Conservation (phyloP, 2,329 filamentous ascomycete species). For the Penicillium carneum region DNA sequence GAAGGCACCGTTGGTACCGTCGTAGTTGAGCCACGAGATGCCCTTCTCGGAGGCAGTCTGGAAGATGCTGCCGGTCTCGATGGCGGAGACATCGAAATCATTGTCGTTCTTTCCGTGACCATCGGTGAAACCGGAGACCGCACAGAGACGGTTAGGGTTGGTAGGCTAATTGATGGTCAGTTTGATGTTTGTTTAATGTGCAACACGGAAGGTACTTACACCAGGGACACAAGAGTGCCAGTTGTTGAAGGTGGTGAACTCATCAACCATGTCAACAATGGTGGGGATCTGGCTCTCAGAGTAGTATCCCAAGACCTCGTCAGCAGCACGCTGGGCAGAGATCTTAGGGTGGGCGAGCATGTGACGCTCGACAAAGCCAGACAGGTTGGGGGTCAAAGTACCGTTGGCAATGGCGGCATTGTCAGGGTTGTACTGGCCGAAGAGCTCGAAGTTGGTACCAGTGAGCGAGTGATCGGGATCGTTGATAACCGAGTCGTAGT, state of each 20-base stretch:
- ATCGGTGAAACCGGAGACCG: slow-evolving; percentile 37
- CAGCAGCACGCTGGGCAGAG: slow-evolving; percentile 40
- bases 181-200: not conserved
- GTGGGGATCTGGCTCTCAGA: slow-evolving; percentile 51
- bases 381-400: slow-evolving; percentile 36
- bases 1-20: slow-evolving; percentile 42
- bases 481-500: slow-evolving; percentile 50
- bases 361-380: slow-evolving; percentile 52
- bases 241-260: slow-evolving; percentile 54
- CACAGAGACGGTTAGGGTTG: slow-evolving; percentile 52
- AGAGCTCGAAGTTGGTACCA: slow-evolving; percentile 54
- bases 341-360: slow-evolving; percentile 41
- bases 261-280: slow-evolving; percentile 48
- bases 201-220: slow-evolving; percentile 38
- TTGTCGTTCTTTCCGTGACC: slow-evolving; percentile 42
- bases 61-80: slow-evolving; percentile 50
- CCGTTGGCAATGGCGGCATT: slow-evolving; percentile 46
- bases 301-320: slow-evolving; percentile 55
- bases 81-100: slow-evolving; percentile 37
- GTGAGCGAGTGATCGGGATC: slow-evolving; percentile 52
- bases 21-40: slow-evolving; percentile 45
- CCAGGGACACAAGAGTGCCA: slow-evolving; percentile 54
- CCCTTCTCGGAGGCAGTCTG: slow-evolving; percentile 40
- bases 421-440: slow-evolving; percentile 47
- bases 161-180: slow-evolving; percentile 45